Base-by-base conservation (phyloP, 2,329 filamentous ascomycete species). In the Penicillium concentricum region DNA sequence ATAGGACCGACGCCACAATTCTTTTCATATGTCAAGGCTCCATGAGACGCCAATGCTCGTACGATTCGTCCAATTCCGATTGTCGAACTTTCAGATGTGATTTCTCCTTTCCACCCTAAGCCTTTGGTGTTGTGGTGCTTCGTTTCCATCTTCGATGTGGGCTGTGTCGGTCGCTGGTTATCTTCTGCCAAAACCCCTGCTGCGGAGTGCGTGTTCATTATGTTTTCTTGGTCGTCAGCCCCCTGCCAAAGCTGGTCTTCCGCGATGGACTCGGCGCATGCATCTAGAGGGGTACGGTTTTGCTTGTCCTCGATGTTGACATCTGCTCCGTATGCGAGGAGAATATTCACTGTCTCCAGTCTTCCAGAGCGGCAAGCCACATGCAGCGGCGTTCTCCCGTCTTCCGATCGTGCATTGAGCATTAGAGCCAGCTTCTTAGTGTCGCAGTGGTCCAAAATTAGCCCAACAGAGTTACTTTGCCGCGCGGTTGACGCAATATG, bases 351-450 rank as follows among this genome's bases (percentile, higher is more conserved):
- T 7, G 58, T 64, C 34, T 67, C 65, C 18, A 54, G 20, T 26
- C 61, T 54, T n/a, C 64, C 62, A 28, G 64, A 67, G 15, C 54
- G 54, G 39, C 60, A 64, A 2, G 65, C 65, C n/a, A 60, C 45
- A 44, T 67, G 65, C 6, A 67, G 45, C 2, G 64, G 62, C 4
- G 64, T 62, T 12, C 56, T 39, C 5, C 64, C 60, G 5, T 60
- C 26, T 38, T 57, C 49, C 13, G 58, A 57, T 13, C 26, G 37
- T 12, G 50, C 43, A 49, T 63, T 64, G 32, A 67, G 35, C 22
- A 57, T 45, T 0, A 38, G 34, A 9, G 30, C 30, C 26, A 60
- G 47, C 13, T 37, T 12, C 6, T 32, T 50, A 8, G 51, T 28
- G 22, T 46, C 20, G 30, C 54, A 65, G 41, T 61, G 57, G n/a